phyloP scores from a whole-genome alignment of 1,139 yeast genomes.

The Geotrichum cucujoidarum region DNA sequence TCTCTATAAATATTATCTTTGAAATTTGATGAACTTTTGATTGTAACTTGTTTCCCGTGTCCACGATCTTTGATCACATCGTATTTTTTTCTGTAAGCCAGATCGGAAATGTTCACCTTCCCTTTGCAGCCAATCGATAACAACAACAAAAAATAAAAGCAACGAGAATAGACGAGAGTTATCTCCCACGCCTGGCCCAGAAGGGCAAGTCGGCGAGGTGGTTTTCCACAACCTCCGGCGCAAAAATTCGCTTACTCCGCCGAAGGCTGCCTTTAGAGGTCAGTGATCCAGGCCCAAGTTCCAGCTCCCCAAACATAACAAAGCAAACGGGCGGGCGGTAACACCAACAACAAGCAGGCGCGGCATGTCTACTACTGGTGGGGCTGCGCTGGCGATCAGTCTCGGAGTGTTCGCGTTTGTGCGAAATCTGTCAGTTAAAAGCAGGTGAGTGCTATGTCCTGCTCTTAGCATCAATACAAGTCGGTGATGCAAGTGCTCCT shows the following conservation, averaged over 20 bases:
- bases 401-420: too few species aligned
- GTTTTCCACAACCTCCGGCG: too few species aligned
- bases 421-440: too few species aligned
- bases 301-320: not conserved
- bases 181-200: not conserved
- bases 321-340: not conserved
- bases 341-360: not conserved
- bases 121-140: not conserved
- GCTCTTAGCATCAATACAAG: too few species aligned
- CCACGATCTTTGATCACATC: not conserved
- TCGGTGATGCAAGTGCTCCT: too few species aligned
- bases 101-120: not conserved
- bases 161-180: too few species aligned
- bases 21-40: not conserved
- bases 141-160: not conserved
- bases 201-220: too few species aligned
- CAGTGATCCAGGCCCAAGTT: not conserved
- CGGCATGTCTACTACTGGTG: not conserved
- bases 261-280: not conserved
- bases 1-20: too few species aligned
- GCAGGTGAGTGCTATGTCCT: too few species aligned
- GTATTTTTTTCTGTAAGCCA: not conserved
- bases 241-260: too few species aligned
- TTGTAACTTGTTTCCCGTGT: not conserved
- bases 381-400: too few species aligned